phyloP scores from a whole-genome alignment of 2,329 filamentous ascomycete species.

The Claviceps pusilla region DNA sequence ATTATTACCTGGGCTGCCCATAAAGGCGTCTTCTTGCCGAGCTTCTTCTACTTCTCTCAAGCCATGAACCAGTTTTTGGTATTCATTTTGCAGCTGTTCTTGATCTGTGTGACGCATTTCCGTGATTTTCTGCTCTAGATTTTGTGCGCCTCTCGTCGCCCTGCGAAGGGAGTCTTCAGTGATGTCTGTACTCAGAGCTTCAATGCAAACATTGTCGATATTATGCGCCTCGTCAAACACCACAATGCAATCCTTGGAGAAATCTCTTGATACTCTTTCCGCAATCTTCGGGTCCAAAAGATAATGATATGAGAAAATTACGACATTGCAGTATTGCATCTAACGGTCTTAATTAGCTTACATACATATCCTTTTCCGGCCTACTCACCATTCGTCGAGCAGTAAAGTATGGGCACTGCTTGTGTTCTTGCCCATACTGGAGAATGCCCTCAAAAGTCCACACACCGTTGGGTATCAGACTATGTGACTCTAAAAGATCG shows the following conservation, averaged over 20 bases:
- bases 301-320: constrained; percentile 99
- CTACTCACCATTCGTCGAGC: constrained; percentile 71
- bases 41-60: constrained; percentile 77
- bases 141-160: constrained; percentile 78
- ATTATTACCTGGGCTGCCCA: constrained; percentile 63
- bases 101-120: constrained; percentile 96
- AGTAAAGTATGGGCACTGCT: constrained; percentile 96
- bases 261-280: constrained; percentile 82
- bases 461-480: constrained; percentile 83
- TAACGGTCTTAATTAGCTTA: constrained; percentile 18
- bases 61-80: constrained; percentile 86
- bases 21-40: constrained; percentile 86
- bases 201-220: constrained; percentile 98
- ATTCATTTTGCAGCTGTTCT: constrained; percentile 86
- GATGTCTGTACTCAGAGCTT: constrained; percentile 89
- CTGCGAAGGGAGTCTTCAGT: constrained; percentile 89
- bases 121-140: constrained; percentile 75
- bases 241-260: constrained; percentile 96
- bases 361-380: not conserved
- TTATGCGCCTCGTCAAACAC: constrained; percentile 99
- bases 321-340: constrained; percentile 99
- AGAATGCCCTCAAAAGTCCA: constrained; percentile 88
- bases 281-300: constrained; percentile 95
- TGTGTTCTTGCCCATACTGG: constrained; percentile 82
- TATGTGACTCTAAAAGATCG: constrained; percentile 85